Percentiles rank a stretch among this genome's conserved stretches.
These are phyloP conservation scores for Microsporum canis DNA, from an alignment of 2,329 filamentous ascomycete genomes.

Conservation along the genomic window DNA sequence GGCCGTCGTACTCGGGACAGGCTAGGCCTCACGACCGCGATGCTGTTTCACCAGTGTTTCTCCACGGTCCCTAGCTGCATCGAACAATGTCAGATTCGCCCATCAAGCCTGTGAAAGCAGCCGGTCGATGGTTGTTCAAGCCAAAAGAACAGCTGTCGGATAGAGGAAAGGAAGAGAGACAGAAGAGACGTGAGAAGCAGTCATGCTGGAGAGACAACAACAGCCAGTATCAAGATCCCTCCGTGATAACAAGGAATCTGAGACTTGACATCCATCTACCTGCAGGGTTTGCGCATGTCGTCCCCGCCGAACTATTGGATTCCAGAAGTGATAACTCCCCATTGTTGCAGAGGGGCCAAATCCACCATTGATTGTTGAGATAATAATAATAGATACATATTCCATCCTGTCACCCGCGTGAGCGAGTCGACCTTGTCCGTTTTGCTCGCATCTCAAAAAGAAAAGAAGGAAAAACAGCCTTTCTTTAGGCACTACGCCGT, in stretches of 20 bases:
- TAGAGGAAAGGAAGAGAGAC: not conserved
- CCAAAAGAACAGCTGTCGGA: not conserved
- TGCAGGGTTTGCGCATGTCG: slow-evolving; percentile 1
- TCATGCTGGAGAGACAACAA: not conserved
- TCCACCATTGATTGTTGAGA: not conserved
- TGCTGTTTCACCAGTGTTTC: slow-evolving; percentile 5
- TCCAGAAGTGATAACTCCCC: slow-evolving; percentile 1
- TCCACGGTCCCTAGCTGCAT: slow-evolving; percentile 2
- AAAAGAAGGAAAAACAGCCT: not conserved
- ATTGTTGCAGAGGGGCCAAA: not conserved
- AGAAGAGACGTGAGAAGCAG: not conserved
- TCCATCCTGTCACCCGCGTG: not conserved
- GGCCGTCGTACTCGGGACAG: not conserved
- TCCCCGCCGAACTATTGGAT: slow-evolving; percentile 5
- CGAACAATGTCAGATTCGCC: not conserved
- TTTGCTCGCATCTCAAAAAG: not conserved
- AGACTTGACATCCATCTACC: not conserved
- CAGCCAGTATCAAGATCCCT: not conserved
- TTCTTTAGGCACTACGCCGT: not conserved
- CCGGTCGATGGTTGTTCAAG: not conserved
- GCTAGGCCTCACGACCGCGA: not conserved
- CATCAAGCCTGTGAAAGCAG: not conserved
- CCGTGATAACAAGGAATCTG: slow-evolving; percentile 4
- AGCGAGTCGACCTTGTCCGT: not conserved
- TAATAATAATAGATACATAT: not conserved